These are phyloP conservation scores for Casuarina glauca DNA, from an alignment of 306 rosid species.

Conservation along the genomic window DNA sequence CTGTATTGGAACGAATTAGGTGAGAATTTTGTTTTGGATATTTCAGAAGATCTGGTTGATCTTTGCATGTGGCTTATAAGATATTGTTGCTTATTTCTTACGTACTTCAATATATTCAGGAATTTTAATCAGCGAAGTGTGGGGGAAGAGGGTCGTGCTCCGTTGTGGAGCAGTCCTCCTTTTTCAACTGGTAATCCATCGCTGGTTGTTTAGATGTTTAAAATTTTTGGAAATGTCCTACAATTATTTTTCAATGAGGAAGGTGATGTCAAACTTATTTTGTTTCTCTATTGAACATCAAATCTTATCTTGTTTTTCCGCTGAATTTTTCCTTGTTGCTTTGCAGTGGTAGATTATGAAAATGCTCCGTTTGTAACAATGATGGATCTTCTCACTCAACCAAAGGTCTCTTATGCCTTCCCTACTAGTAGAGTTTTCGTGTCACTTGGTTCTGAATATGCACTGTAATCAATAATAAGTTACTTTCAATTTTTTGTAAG, in stretches of 20 bases:
- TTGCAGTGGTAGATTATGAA: background rate
- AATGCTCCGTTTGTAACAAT: background rate
- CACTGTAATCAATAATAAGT: background rate
- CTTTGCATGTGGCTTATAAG: background rate
- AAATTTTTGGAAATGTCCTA: background rate
- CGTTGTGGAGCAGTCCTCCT: background rate
- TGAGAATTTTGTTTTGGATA: background rate
- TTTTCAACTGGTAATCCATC: background rate
- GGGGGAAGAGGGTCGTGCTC: background rate
- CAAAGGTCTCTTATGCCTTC: background rate
- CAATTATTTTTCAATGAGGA: background rate
- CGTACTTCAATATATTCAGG: background rate
- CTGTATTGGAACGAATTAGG: background rate
- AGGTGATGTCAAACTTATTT: too few species aligned
- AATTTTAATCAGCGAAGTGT: background rate
- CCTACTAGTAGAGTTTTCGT: background rate
- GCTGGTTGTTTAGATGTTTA: background rate
- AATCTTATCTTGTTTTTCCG: background rate
- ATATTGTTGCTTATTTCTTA: background rate
- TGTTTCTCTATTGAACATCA: too few species aligned
- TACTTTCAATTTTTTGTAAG: background rate
- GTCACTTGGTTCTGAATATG: background rate
- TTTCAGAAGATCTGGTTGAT: background rate
- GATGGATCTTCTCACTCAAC: slow-evolving; percentile 1
- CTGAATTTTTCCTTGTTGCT: background rate